These are phyloP conservation scores for Lenzites betulinus DNA, from an alignment of 768 basidiomycete species.

Conservation along the genomic window DNA sequence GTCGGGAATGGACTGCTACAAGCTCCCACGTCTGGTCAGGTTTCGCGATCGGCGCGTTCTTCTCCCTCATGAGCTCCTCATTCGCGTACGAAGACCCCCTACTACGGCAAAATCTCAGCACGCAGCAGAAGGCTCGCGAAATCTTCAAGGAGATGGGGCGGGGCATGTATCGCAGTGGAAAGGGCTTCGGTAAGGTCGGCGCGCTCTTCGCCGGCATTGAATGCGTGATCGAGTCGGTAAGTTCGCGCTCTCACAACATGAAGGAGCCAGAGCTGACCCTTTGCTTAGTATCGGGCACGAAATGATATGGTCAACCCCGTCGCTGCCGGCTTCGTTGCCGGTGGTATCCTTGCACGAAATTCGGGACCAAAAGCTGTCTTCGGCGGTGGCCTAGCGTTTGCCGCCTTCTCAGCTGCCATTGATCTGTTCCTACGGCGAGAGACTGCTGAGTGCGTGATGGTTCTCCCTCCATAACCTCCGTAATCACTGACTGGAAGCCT, in stretches of 20 bases:
- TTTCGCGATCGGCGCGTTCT: conserved; percentile 90
- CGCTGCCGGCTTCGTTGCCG: conserved; percentile 84
- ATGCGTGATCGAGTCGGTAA: conserved; percentile 91
- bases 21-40: conserved; percentile 48
- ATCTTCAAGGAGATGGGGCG: conserved; percentile 94
- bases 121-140: conserved; percentile 76
- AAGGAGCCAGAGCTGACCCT: not conserved
- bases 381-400: conserved; percentile 90
- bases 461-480: not conserved
- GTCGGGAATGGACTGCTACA: conserved; percentile 22
- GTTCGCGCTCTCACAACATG: no score
- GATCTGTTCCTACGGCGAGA: conserved; percentile 84
- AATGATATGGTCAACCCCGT: conserved; percentile 94
- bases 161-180: conserved; percentile 88
- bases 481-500: not conserved
- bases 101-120: conserved; percentile 62
- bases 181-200: conserved; percentile 93
- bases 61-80: conserved; percentile 94
- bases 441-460: conserved; percentile 66
- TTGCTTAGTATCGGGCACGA: conserved; percentile 84
- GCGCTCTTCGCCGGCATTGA: conserved; percentile 94
- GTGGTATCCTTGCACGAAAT: conserved; percentile 84
- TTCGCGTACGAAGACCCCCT: conserved; percentile 96
- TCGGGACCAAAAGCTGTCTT: conserved; percentile 85
- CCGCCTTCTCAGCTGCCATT: conserved; percentile 90